phyloP scores from a whole-genome alignment of 495 filamentous ascomycete genomes.

The Penicillium salamii region DNA sequence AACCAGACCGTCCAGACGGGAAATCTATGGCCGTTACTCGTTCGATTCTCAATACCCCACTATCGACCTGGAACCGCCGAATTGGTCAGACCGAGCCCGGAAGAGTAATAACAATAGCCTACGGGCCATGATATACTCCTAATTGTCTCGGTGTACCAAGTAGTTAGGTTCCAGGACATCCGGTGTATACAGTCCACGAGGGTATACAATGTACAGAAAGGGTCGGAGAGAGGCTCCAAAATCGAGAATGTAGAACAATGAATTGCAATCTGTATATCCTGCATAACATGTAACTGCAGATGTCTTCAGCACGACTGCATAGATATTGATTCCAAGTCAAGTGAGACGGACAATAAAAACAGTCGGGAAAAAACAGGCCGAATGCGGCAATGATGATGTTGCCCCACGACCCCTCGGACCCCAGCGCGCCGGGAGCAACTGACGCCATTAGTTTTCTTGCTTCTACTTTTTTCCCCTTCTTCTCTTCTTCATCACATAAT shows the following conservation, averaged over 20 bases:
- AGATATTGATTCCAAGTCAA: too few relatives aligned
- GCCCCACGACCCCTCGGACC: slow-evolving; percentile 43
- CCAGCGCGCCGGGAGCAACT: slow-evolving; percentile 36
- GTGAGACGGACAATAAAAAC: neutral
- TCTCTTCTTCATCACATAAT: slow-evolving; percentile 2
- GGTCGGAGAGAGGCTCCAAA: neutral
- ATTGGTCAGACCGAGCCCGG: neutral
- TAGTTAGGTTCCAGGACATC: too few relatives aligned
- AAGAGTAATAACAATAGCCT: slow-evolving; percentile 6
- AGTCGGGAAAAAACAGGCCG: neutral
- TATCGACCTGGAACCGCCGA: neutral
- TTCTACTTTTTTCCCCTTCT: slow-evolving; percentile 10
- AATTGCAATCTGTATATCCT: too few relatives aligned
- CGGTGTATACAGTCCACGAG: too few relatives aligned
- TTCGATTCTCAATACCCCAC: neutral
- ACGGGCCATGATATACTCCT: neutral
- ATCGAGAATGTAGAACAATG: too few relatives aligned
- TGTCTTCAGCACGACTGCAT: too few relatives aligned
- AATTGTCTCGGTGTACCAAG: too few relatives aligned
- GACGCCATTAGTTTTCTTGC: slow-evolving; percentile 28
- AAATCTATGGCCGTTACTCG: neutral
- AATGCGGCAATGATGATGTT: slow-evolving; percentile 34
- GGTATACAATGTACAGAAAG: too few relatives aligned
- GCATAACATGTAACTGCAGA: too few relatives aligned
- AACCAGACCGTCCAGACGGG: neutral